phyloP scores from a whole-genome alignment of 73 alveolate species.

The Paramecium octaurelia region DNA sequence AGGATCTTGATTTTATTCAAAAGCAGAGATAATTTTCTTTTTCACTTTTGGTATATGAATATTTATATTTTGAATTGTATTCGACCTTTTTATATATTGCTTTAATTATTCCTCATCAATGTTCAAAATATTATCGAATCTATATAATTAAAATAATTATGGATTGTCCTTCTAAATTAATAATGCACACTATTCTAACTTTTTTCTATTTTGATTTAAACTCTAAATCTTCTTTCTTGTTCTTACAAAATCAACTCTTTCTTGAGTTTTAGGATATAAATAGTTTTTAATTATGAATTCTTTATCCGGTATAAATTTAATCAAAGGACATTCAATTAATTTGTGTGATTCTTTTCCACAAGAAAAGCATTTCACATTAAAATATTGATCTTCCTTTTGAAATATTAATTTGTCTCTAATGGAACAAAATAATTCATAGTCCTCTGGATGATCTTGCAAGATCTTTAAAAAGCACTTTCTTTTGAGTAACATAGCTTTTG shows the following conservation, averaged over 20 bases:
- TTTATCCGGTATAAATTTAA: conserved; percentile 35
- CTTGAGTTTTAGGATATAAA: background rate
- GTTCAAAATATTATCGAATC: background rate
- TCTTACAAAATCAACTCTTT: background rate
- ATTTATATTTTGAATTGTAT: background rate
- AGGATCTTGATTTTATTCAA: background rate
- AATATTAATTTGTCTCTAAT: conserved; percentile 29
- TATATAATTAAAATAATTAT: background rate
- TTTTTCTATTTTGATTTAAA: background rate
- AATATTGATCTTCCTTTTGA: background rate
- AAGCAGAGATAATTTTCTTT: background rate
- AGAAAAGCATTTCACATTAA: conserved; percentile 2
- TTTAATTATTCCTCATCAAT: background rate
- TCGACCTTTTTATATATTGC: background rate
- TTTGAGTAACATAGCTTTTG: background rate
- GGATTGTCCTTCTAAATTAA: background rate
- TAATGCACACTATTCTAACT: background rate
- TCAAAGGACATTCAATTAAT: conserved; percentile 30
- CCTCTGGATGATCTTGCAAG: conserved; percentile 3
- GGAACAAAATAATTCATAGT: conserved; percentile 47
- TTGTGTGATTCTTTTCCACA: conserved; percentile 7
- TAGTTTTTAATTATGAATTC: background rate
- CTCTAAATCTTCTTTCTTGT: background rate
- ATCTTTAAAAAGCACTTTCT: conserved; percentile 5
- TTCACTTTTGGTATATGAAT: background rate